phyloP scores from a whole-genome alignment of 2,329 filamentous ascomycete species.

The Neospermospora avenae region DNA sequence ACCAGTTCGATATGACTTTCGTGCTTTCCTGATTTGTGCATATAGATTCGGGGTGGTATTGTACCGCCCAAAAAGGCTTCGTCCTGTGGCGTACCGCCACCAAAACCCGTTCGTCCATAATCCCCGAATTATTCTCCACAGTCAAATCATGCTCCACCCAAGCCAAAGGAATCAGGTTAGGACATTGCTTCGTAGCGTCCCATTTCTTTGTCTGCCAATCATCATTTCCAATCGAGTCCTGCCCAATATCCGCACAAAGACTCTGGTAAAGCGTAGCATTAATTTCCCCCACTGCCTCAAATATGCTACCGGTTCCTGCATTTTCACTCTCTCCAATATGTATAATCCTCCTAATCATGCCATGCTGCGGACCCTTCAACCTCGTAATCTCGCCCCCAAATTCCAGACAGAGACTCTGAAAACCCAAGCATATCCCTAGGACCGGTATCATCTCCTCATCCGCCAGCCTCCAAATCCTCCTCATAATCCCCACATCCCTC shows the following conservation, averaged over 20 bases:
- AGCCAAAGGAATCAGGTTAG: slow-evolving; percentile 35
- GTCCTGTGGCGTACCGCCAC: slow-evolving; percentile 57
- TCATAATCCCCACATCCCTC: slow-evolving; percentile 81
- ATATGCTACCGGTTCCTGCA: slow-evolving; percentile 22
- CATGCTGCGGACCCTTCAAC: slow-evolving; percentile 56
- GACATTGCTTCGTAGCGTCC: slow-evolving; percentile 20
- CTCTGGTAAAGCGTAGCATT: slow-evolving; percentile 42
- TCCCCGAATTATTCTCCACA: slow-evolving; percentile 26
- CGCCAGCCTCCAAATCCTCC: slow-evolving; percentile 65
- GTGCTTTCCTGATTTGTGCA: slow-evolving; percentile 58
- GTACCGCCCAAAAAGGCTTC: slow-evolving; percentile 65
- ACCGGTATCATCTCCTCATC: slow-evolving; percentile 65
- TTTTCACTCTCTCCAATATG: slow-evolving; percentile 40
- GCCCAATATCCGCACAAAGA: slow-evolving; percentile 36
- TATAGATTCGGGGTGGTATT: slow-evolving; percentile 70
- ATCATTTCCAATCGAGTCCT: slow-evolving; percentile 21
- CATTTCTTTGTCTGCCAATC: slow-evolving; percentile 29
- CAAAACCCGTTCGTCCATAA: slow-evolving; percentile 42
- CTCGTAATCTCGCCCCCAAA: slow-evolving; percentile 54
- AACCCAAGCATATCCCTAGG: slow-evolving; percentile 72
- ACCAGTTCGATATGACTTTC: slow-evolving; percentile 60
- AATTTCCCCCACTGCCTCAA: slow-evolving; percentile 30
- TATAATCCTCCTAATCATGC: slow-evolving; percentile 54
- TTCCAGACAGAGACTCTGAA: slow-evolving; percentile 61
- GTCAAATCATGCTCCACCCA: slow-evolving; percentile 31